Percentiles rank a stretch among this genome's conserved stretches.
Evolutionary conservation across 805 yeast species (phyloP).

Genomic region (Wickerhamomyces rabaulensis): DNA sequence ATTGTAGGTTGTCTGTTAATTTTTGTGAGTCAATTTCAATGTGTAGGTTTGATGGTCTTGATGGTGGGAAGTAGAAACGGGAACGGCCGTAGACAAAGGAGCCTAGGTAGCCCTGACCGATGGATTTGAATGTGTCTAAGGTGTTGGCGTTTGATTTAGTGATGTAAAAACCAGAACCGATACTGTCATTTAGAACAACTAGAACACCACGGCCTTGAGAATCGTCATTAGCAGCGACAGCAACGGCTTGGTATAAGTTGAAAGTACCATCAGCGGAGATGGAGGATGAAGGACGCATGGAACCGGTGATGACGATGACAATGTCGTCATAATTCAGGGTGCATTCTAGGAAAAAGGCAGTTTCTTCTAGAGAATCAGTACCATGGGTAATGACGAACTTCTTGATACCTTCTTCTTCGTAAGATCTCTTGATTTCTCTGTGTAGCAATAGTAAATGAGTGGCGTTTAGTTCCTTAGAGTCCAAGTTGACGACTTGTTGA

Average conservation of each 20-base stretch:
- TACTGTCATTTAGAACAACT: slow-evolving; percentile 62
- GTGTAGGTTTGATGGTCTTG: slow-evolving; percentile 40
- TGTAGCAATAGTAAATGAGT: slow-evolving; percentile 41
- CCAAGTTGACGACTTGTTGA: slow-evolving; percentile 59
- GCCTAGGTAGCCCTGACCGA: slow-evolving; percentile 68
- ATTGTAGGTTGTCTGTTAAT: slow-evolving; percentile 14
- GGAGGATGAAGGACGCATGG: slow-evolving; percentile 71
- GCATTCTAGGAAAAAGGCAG: slow-evolving; percentile 58
- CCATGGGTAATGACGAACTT: slow-evolving; percentile 69
- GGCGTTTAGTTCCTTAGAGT: slow-evolving; percentile 55
- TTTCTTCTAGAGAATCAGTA: slow-evolving; percentile 65
- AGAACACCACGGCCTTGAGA: slow-evolving; percentile 55
- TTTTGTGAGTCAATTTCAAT: slow-evolving; percentile 32
- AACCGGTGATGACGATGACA: slow-evolving; percentile 66
- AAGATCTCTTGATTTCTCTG: slow-evolving; percentile 39
- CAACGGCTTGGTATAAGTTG: slow-evolving; percentile 66
- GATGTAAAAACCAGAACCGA: slow-evolving; percentile 64
- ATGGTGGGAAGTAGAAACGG: slow-evolving; percentile 60
- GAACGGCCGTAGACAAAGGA: slow-evolving; percentile 62
- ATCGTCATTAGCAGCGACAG: slow-evolving; percentile 49
- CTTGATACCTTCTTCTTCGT: slow-evolving; percentile 39
- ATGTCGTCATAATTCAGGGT: slow-evolving; percentile 38
- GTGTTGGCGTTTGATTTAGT: slow-evolving; percentile 69
- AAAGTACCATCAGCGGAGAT: slow-evolving; percentile 70
- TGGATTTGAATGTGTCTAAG: slow-evolving; percentile 61